Evolutionary conservation across 352 stramenopile genomes (phyloP), one percentile per base, ranked within the genome.

Genomic region (Phytophthora constricta): DNA sequence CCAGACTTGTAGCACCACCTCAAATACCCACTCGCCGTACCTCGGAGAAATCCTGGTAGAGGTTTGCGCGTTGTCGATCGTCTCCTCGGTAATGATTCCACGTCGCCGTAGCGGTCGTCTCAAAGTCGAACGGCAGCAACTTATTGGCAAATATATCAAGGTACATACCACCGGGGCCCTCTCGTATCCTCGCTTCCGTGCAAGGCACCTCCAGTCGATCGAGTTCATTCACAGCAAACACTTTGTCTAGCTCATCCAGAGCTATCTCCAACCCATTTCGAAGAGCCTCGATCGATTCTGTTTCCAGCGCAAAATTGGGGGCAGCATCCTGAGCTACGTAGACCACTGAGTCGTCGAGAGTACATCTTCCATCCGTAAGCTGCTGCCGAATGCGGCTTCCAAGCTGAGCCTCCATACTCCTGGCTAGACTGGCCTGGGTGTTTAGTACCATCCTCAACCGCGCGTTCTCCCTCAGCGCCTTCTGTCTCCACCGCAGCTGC

Each of bases 61-160:
- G 53, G 13, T 60, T 66, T 9, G 33, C 54, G 5, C 60, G 64
- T 19, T 63, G 69, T 26, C 66, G 62, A 34, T 75, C 68, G n/a
- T 69, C 62, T 23, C 55, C 65, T 45, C 54, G 58, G 50, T 80
- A 84, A 43, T 84, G 72, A 37, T 82, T 68, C 76, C 76, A 84
- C 37, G 74, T 60, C 2, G 73, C 73, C 27, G 61, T 62, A 20
- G 66, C 60, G 8, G 67, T 76, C 16, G 70, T 70, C 23, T 71
- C 48, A 10, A 80, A 70, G 47, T 77, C 63, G 42, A 84, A 82
- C 16, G 76, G 76, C 22, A 84, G 28, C 26, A 82, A 11, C 27
- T 70, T 84, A 41, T 61, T 73, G 8, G 70, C 76, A 22, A 70
- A 79, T 3, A 84, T 70, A 31, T 84, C 76, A 5, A 84, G 46